Base-by-base conservation (phyloP, 495 filamentous ascomycete genomes). In the Trichoderma orchidacearum region DNA sequence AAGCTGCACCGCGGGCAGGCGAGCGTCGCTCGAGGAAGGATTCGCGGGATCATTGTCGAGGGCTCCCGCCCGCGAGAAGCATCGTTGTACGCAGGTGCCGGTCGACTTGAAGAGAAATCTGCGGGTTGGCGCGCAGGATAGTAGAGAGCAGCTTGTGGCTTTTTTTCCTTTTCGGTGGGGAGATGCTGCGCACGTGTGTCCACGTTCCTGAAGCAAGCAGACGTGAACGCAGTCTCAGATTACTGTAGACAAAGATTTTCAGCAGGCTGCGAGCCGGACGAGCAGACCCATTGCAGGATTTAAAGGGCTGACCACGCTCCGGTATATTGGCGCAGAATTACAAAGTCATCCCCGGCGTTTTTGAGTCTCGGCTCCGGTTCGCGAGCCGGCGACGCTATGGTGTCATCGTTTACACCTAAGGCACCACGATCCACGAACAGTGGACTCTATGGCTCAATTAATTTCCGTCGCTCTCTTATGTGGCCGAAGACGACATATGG, bases 1-100 rank as follows among this genome's bases (percentile, higher is more conserved):
- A 38, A 18, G 54, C 21, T 36, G 54, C 30, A 28, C 17, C 54
- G 30, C 53, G 53, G 31, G 17, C 30, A 41, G 21, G 32, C 32
- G 34, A 56, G 54, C 32, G 32, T 1, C 23, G 23, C 32, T 6
- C 55, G 55, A 32, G 28, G 55, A 0, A 56, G 38, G 27, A 32
- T 31, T 51, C 55, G 55, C 3, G 38, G 36, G 25, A 56, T 56
- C 55, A 56, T 56, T 27, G 41, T 35, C 38, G 38, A 6, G 28
- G 23, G 30, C n/a, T 17, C 51, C n/a, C 30, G 11, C 18, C 51
- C 21, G 31, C n/a, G 51, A 15, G 12, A 53, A 18, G 13, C 30
- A 53, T 53, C 41, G 21, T 27, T 8, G 28, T 12, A 18, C 45
- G 18, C 17, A 18, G 21, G 27, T 18, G 45, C 45, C 18, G 21